Evolutionary conservation across 441 rosid species (phyloP).

Genomic region (Aleurites moluccanus): DNA sequence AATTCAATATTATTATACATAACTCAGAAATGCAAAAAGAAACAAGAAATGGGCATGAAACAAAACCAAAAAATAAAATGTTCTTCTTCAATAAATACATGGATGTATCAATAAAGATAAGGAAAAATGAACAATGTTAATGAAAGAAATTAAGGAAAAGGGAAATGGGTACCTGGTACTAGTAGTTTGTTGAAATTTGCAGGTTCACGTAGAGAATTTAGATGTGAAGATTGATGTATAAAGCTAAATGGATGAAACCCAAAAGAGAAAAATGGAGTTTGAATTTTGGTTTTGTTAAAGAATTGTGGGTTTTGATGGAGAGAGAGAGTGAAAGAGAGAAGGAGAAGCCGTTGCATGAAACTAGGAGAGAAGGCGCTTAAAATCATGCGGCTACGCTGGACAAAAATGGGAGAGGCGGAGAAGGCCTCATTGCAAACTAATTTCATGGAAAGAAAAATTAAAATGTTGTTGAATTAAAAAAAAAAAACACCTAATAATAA

Average conservation of each 20-base stretch:
- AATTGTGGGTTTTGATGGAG: not conserved
- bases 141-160: not conserved
- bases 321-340: not conserved
- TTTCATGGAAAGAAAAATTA: not conserved
- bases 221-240: not conserved
- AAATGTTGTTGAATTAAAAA: not conserved
- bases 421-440: constrained; percentile 14
- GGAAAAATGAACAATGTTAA: not conserved
- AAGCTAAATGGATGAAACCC: not conserved
- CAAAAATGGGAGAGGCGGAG: not conserved
- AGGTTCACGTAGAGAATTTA: not conserved
- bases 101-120: not conserved
- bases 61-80: constrained; percentile 11
- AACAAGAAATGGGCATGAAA: constrained; percentile 3
- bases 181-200: constrained; percentile 11
- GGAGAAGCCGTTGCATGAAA: constrained; percentile 27
- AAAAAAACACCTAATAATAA: too few species aligned
- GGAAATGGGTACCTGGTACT: constrained; percentile 24
- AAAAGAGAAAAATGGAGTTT: not conserved
- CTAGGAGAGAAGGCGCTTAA: constrained; percentile 15
- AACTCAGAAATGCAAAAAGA: not conserved
- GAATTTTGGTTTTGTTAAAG: not conserved
- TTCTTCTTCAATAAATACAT: not conserved
- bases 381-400: constrained; percentile 21
- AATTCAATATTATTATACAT: not conserved